Percentiles rank a stretch among this genome's conserved stretches.
Conservation (phyloP, 2,329 filamentous ascomycete species). For the Elsinoe perseae region DNA sequence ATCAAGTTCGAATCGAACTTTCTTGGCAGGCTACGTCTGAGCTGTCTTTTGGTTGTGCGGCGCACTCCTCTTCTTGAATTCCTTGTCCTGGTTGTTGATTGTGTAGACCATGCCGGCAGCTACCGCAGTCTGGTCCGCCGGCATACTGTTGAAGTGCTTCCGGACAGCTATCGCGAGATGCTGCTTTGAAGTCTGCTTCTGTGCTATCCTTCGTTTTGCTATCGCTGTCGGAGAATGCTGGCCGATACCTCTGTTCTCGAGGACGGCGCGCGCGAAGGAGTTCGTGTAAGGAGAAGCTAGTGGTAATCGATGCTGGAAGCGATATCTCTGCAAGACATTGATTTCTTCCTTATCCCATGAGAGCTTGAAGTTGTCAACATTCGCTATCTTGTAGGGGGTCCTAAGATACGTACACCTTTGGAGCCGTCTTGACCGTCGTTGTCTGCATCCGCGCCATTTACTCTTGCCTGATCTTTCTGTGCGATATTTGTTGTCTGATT, state of each 20-base stretch:
- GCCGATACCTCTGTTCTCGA: conserved; percentile 49
- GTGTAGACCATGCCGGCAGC: conserved; percentile 73
- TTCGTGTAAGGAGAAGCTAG: conserved; percentile 61
- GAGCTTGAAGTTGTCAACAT: neutral
- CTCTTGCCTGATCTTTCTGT: neutral
- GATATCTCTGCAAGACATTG: conserved; percentile 60
- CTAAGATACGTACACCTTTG: conserved; percentile 8
- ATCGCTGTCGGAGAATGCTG: conserved; percentile 52
- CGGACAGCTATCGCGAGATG: conserved; percentile 63
- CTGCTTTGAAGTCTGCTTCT: conserved; percentile 47
- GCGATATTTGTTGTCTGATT: neutral
- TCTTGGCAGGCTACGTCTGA: neutral
- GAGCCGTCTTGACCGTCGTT: neutral
- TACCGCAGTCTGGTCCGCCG: conserved; percentile 72
- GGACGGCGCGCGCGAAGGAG: conserved; percentile 43
- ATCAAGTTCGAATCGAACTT: neutral
- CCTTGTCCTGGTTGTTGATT: conserved; percentile 51
- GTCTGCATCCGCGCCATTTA: neutral
- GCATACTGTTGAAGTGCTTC: conserved; percentile 75
- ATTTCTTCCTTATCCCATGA: conserved; percentile 7
- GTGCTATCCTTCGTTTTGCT: conserved; percentile 44
- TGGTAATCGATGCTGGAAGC: conserved; percentile 62
- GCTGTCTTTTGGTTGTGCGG: neutral
- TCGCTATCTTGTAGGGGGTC: neutral
- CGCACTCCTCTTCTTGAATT: conserved; percentile 1